Percentiles rank a stretch among this genome's conserved stretches.
Evolutionary conservation across 768 basidiomycete genomes (phyloP).

Genomic region (Hericium alpestre): DNA sequence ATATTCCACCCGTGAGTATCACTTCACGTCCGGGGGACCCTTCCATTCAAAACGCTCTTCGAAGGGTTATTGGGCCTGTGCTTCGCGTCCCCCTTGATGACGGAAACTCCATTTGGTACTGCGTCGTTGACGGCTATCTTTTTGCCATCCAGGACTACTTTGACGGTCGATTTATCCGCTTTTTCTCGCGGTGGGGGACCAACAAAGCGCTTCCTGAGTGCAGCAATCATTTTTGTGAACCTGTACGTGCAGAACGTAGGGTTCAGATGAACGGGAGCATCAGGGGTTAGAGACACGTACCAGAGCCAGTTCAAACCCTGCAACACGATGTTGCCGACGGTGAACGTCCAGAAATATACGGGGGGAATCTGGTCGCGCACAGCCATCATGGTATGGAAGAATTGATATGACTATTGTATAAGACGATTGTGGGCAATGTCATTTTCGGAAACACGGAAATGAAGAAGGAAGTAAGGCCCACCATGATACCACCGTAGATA

Average conservation of each 20-base stretch:
- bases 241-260: conserved; percentile 23
- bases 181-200: no score
- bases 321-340: conserved; percentile 50
- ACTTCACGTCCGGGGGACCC: no score
- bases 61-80: no score
- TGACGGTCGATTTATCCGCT: no score
- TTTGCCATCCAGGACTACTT: no score
- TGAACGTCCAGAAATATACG: conserved; percentile 37
- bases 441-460: not conserved
- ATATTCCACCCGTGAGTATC: no score
- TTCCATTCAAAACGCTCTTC: no score
- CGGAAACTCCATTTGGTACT: no score
- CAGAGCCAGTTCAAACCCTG: conserved; percentile 73
- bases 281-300: conserved; percentile 26
- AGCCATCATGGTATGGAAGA: conserved; percentile 47
- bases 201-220: conserved; percentile 51
- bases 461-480: conserved; percentile 1
- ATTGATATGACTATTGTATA: conserved; percentile 46
- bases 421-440: not conserved
- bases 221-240: conserved; percentile 66
- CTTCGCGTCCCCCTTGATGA: no score
- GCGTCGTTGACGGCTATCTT: no score
- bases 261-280: not conserved
- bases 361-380: conserved; percentile 46
- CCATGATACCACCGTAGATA: conserved; percentile 52